Base-by-base conservation (phyloP, 306 rosid genomes). In the Vachellia pachyceras region DNA sequence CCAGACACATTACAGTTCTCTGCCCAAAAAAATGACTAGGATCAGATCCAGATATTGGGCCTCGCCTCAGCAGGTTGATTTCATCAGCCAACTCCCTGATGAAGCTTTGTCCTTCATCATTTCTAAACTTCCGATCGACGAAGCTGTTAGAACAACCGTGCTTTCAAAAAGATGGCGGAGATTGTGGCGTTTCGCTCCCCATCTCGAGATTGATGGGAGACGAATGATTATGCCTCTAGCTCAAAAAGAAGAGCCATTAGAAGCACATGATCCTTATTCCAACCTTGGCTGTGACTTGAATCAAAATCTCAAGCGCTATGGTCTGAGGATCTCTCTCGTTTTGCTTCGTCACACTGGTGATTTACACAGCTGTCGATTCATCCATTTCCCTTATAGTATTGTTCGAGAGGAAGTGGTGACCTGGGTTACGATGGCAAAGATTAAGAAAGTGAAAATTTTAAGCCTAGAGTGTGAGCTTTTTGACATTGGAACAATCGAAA, bases 141-240 rank as follows among this genome's bases (percentile, higher is more conserved):
- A 82, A 57, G 76, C 76, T 41, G 25, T 75, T 5, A 81, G 84
- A 55, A 66, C 80, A 23, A 29, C 10, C 33, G 33, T 82, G 36
- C 84, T 82, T 9, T 75, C 84, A 35, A 55, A 68, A 18, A 57
- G 50, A 1, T 75, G 84, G 80, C 3, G 7, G 12, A 15, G 17
- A 44, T 12, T 68, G 2, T 82, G 78, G 85, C 41, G 41, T 37
- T 0, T 44, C 39, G 7, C 54, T 20, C 1, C 42, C 12, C 80
- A 69, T 49, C 14, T 82, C 0, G 80, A 82, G 18, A 33, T 82
- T 0, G 42, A 67, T 14, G 69, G 14, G 5, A 82, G 8, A 5
- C 33, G 29, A 9, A 75, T 75, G 72, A 46, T 75, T 1, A 68
- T 3, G 41, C 80, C 80, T 15, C 3, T 82, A 1, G 2, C 80